Evolutionary conservation across 805 yeast genomes (phyloP).

Genomic region (Debaryomyces tyrocola): DNA sequence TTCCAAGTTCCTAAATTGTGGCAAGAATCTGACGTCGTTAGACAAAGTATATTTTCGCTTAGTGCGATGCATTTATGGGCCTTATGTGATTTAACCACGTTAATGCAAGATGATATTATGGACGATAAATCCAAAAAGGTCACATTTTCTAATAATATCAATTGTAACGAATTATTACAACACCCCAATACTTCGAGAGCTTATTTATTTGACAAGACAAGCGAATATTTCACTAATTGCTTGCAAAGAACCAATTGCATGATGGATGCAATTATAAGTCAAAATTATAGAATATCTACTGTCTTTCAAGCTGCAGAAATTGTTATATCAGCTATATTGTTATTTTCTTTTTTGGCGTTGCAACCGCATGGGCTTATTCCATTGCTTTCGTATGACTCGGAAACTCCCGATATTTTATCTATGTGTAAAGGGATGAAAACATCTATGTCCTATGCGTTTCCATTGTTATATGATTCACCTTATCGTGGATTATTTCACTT

Average conservation of each 20-base stretch:
- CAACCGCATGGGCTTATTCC: slow-evolving; percentile 30
- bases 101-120: not conserved
- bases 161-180: not conserved
- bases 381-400: slow-evolving; percentile 15
- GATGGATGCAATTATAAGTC: slow-evolving; percentile 2
- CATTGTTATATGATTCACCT: slow-evolving; percentile 4
- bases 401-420: slow-evolving; percentile 20
- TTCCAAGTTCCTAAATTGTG: slow-evolving; percentile 15
- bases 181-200: not conserved
- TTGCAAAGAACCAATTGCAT: slow-evolving; percentile 12
- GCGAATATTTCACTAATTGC: slow-evolving; percentile 21
- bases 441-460: slow-evolving; percentile 8
- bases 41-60: slow-evolving; percentile 18
- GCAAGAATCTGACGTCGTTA: slow-evolving; percentile 14
- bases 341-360: slow-evolving; percentile 23
- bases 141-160: not conserved
- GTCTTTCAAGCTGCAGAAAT: slow-evolving; percentile 16
- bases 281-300: not conserved
- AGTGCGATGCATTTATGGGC: slow-evolving; percentile 19
- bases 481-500: slow-evolving; percentile 5
- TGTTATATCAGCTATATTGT: slow-evolving; percentile 18
- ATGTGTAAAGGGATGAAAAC: slow-evolving; percentile 16
- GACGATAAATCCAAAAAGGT: not conserved
- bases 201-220: slow-evolving; percentile 15
- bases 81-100: slow-evolving; percentile 7